Conservation (phyloP, 306 rosid species). For the Quercus robur region DNA sequence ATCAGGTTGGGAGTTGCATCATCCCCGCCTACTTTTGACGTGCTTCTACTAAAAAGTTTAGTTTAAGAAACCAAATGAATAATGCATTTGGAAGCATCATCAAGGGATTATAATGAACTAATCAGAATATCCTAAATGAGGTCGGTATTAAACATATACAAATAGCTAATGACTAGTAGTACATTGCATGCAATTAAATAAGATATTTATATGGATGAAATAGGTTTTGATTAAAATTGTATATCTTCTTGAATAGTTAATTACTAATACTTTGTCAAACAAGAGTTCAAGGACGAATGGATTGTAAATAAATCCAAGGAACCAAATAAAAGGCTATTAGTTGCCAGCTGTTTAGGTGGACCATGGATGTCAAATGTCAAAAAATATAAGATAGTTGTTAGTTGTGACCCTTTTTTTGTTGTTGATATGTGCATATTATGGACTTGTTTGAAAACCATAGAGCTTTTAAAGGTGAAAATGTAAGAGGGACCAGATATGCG, state of each 20-base stretch:
- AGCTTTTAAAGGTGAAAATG: not conserved
- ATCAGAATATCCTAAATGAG: conserved; percentile 2
- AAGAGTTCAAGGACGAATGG: too few relatives aligned
- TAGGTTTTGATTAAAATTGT: conserved; percentile 7
- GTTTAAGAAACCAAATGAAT: conserved; percentile 19
- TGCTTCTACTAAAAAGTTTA: conserved; percentile 5
- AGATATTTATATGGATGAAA: conserved; percentile 26
- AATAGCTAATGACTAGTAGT: conserved; percentile 2
- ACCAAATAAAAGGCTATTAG: conserved; percentile 25
- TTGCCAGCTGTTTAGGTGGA: conserved; percentile 30
- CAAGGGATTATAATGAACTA: conserved; percentile 6
- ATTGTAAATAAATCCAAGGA: not conserved
- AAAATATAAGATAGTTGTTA: conserved; percentile 18
- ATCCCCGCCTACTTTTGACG: conserved; percentile 15
- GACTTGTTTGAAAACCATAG: not conserved
- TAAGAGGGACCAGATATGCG: too few relatives aligned
- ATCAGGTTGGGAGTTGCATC: conserved; percentile 10
- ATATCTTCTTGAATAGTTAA: conserved; percentile 15
- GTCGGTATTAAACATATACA: conserved; percentile 44
- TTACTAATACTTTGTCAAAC: not conserved
- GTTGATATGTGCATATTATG: not conserved
- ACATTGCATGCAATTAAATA: conserved; percentile 7
- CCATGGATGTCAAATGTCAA: conserved; percentile 27
- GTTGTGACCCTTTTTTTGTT: too few relatives aligned
- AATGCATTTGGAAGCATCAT: conserved; percentile 14